phyloP scores from a whole-genome alignment of 257 asterid genomes.

The Plantago major region DNA sequence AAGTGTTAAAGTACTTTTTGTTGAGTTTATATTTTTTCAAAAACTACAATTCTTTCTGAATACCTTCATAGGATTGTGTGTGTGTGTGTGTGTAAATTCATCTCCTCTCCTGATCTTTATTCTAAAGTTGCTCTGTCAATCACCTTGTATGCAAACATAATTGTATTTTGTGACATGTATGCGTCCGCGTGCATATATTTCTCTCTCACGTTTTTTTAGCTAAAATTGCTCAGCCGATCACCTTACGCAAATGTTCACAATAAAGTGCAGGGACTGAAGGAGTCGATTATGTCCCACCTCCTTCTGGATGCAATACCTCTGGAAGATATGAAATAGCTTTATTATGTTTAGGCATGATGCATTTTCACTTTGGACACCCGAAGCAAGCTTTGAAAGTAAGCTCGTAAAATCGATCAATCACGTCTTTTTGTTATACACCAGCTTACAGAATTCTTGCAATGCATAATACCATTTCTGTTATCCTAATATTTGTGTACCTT shows the following conservation, averaged over 20 bases:
- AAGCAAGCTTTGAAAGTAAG: slow-evolving; percentile 88
- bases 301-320: slow-evolving; percentile 51
- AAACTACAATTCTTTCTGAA: too few relatives aligned
- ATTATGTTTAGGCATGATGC: slow-evolving; percentile 95
- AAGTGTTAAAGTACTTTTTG: too few relatives aligned
- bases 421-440: slow-evolving; percentile 1
- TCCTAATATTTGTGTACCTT: background rate
- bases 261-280: slow-evolving; percentile 99
- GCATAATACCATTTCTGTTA: background rate
- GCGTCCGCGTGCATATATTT: too few relatives aligned
- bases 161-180: too few relatives aligned
- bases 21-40: too few relatives aligned
- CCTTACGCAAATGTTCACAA: slow-evolving; percentile 34
- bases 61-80: too few relatives aligned
- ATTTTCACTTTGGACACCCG: slow-evolving; percentile 91
- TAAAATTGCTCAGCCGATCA: background rate
- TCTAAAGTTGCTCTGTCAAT: background rate
- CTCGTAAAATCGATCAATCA: slow-evolving; percentile 15
- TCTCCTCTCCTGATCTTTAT: background rate
- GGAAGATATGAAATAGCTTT: slow-evolving; percentile 92
- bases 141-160: too few relatives aligned
- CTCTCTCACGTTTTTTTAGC: too few relatives aligned
- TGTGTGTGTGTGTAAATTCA: background rate
- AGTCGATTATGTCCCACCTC: slow-evolving; percentile 55
- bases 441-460: background rate